Evolutionary conservation across 192 early-diverging fungal species (phyloP), one percentile per base, ranked within the genome.

Genomic region (Linderina pennispora): DNA sequence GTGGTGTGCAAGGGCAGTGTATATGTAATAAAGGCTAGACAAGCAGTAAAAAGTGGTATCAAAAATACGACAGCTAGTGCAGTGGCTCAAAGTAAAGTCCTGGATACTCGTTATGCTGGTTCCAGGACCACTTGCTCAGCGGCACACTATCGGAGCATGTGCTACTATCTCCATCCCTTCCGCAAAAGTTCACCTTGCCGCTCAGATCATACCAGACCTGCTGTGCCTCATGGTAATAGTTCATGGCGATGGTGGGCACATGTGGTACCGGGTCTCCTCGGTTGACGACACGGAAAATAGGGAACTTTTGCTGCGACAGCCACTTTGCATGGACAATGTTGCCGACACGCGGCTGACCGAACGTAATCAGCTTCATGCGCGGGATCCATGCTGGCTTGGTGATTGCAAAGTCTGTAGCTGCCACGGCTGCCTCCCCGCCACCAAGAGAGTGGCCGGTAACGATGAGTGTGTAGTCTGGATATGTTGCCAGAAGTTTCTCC

Each of bases 291-390:
- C 41, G 43, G 21, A 14, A 15, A 7, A 24, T 38, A 19, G 11
- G 23, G 22, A 54, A 19, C 3, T 45, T n/a, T 9, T 33, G 34
- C 9, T 26, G 18, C 4, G 42, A 24, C 23, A 45, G 32, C 11
- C 41, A 31, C 6, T 13, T 4, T 20, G 38, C 41, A 20, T 32
- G 41, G n/a, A 25, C 17, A 2, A 18, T 34, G 24, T 54, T 46
- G 21, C 52, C 52, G n/a, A 54, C 43, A 8, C 52, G 52, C 10
- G 52, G 52, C 21, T 43, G 19, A 9, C 52, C 52, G 31, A 40
- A 45, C 1, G 43, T 43, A 26, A 28, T n/a, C 10, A 45, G 25
- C 16, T 21, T 22, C 16, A 54, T 18, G 8, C 20, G 20, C 1
- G 9, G 5, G 15, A 14, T 18, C 4, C 18, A n/a, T 4, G n/a